Evolutionary conservation across 495 filamentous ascomycete species (phyloP), one percentile per base, ranked within the genome.

Genomic region (Aspergillus bertholletiae): DNA sequence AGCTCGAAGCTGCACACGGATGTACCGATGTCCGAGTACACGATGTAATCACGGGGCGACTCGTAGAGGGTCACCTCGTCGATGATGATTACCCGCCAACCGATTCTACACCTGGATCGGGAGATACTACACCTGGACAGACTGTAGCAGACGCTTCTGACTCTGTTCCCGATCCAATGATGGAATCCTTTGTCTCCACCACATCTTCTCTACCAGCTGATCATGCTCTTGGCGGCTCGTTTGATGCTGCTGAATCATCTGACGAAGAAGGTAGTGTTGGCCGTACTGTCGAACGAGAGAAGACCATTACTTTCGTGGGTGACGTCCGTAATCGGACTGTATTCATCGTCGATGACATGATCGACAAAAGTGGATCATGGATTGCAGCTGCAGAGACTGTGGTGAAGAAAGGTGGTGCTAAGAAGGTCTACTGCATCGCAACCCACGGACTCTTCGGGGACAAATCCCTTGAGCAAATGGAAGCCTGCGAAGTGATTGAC

Each of bases 351-450:
- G 94, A 98, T 74, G 94, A 98, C 71, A 96, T 98, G 89, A 97
- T 98, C 61, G 94, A 98, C 75, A 96, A 96, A 70, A 84, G 90
- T 24, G 90, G 89, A 20, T 95, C 90, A 18, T 98, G 94, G 94
- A 94, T 97, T 61, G 94, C 93, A 8, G 94, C 94, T n/a, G 94
- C 94, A 9, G 94, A 98, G 75, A 96, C 93, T 7, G 92, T 96
- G 1, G 88, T 95, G 50, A 96, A 96, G 79, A 80, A 89, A 56
- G 94, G 92, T 59, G 84, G 83, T 44, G 94, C 95, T 5, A 92
- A 89, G 67, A 91, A 88, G 69, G 94, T 98, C 39, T 97, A 97
- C 70, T 96, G 90, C 73, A 96, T 98, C 73, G 94, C 95, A 18
- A 98, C 94, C 0, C 94, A 98, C 64, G 95, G 90, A 17, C 81